These are phyloP conservation scores for Filosporella fistucella DNA, from an alignment of 495 filamentous ascomycete genomes.

Conservation along the genomic window DNA sequence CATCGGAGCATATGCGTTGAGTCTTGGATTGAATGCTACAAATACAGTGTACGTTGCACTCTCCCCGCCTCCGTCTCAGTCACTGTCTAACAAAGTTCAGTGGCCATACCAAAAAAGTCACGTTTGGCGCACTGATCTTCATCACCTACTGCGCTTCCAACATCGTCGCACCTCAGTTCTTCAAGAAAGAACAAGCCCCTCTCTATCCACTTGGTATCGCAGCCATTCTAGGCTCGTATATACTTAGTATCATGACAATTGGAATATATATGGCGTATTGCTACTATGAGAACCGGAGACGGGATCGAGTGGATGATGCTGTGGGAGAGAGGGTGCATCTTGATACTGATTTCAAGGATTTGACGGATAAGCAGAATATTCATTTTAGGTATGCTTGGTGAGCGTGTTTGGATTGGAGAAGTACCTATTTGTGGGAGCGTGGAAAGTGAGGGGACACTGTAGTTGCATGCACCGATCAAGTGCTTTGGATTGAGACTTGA, in stretches of 20 bases:
- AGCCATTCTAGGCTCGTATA: slow-evolving; percentile 5
- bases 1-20: slow-evolving; percentile 22
- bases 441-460: too few species aligned
- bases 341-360: slow-evolving; percentile 1
- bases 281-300: not conserved
- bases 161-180: slow-evolving; percentile 20
- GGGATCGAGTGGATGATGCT: not conserved
- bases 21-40: slow-evolving; percentile 21
- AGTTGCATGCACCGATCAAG: too few species aligned
- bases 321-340: not conserved
- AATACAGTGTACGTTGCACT: slow-evolving; percentile 14
- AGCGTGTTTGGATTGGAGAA: too few species aligned
- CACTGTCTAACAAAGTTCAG: not conserved
- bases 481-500: too few species aligned
- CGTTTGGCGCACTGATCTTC: slow-evolving; percentile 54
- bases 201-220: slow-evolving; percentile 21
- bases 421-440: too few species aligned
- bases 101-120: slow-evolving; percentile 64
- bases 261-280: not conserved
- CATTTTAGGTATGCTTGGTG: not conserved
- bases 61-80: not conserved
- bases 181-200: slow-evolving; percentile 20
- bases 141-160: slow-evolving; percentile 37
- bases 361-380: slow-evolving; percentile 1
- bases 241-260: not conserved